Percentiles rank a stretch among this genome's conserved stretches.
Conservation (phyloP, 2,329 filamentous ascomycete species). For the Ophidiomyces ophidiicola region DNA sequence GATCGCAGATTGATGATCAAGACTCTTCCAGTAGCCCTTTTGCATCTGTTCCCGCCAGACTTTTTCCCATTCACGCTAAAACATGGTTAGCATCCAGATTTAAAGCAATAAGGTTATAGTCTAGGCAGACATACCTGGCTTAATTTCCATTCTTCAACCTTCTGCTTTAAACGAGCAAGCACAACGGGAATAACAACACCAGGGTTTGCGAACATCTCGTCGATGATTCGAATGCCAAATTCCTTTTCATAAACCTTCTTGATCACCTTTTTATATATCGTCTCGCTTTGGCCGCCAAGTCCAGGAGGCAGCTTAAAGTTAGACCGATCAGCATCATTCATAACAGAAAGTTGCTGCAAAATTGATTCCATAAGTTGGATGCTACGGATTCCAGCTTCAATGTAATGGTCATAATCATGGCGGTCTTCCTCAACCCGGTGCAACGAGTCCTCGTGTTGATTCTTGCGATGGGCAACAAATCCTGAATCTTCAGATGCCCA, state of each 20-base stretch:
- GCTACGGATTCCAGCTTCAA: conserved; percentile 86
- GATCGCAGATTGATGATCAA: conserved; percentile 91
- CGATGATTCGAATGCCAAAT: conserved; percentile 70
- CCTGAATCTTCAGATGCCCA: conserved; percentile 98
- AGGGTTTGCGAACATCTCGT: conserved; percentile 72
- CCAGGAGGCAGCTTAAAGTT: conserved; percentile 69
- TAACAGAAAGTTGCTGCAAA: conserved; percentile 73
- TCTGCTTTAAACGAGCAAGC: conserved; percentile 80
- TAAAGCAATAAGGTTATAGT: neutral
- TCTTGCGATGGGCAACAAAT: conserved; percentile 95
- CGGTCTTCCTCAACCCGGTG: conserved; percentile 96
- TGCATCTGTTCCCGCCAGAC: conserved; percentile 96
- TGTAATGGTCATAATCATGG: conserved; percentile 97
- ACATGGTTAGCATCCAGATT: conserved; percentile 5
- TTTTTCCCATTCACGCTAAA: conserved; percentile 88
- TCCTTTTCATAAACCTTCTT: conserved; percentile 94
- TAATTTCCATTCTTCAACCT: conserved; percentile 95
- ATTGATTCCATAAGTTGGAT: conserved; percentile 94
- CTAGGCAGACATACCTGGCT: conserved; percentile 45
- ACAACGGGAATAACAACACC: conserved; percentile 82
- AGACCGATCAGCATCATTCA: conserved; percentile 59
- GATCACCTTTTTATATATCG: conserved; percentile 91
- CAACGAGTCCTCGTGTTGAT: conserved; percentile 82
- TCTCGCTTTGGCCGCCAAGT: conserved; percentile 83
- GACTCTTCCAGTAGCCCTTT: conserved; percentile 85